These are phyloP conservation scores for Emmonsiellopsis sp. DNA, from an alignment of 2,329 filamentous ascomycete species.

Conservation along the genomic window DNA sequence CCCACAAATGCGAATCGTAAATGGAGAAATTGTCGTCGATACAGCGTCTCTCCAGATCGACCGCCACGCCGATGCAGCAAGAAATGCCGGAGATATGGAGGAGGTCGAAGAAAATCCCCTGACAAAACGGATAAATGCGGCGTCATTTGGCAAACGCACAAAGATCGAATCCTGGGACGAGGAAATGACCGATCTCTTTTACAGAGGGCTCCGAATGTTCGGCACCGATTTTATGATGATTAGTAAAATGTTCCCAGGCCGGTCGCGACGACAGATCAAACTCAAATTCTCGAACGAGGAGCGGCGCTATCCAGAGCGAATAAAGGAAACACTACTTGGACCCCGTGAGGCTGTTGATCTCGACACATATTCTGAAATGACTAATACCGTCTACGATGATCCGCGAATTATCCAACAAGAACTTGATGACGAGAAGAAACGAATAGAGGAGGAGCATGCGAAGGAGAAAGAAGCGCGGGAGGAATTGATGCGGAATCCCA, in stretches of 20 bases:
- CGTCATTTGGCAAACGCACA: conserved; percentile 40
- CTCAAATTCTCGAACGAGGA: conserved; percentile 56
- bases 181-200: conserved; percentile 52
- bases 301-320: conserved; percentile 43
- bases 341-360: conserved; percentile 37
- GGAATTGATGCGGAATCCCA: conserved; percentile 33
- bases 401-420: conserved; percentile 31
- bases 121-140: conserved; percentile 38
- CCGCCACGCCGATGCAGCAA: conserved; percentile 44
- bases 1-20: conserved; percentile 45
- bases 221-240: conserved; percentile 59
- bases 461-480: conserved; percentile 38
- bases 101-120: conserved; percentile 39
- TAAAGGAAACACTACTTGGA: conserved; percentile 44
- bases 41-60: conserved; percentile 46
- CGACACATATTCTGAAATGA: conserved; percentile 37
- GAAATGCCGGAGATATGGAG: conserved; percentile 38
- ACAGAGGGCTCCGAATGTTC: conserved; percentile 53
- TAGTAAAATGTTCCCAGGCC: conserved; percentile 51
- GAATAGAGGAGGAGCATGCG: conserved; percentile 38
- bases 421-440: conserved; percentile 36
- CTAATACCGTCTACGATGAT: conserved; percentile 36
- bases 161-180: conserved; percentile 49
- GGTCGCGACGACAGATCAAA: conserved; percentile 54
- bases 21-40: conserved; percentile 50